Percentiles rank a stretch among this genome's conserved stretches.
These are phyloP conservation scores for Eucalyptus victrix DNA, from an alignment of 345 rosid species.

Conservation along the genomic window DNA sequence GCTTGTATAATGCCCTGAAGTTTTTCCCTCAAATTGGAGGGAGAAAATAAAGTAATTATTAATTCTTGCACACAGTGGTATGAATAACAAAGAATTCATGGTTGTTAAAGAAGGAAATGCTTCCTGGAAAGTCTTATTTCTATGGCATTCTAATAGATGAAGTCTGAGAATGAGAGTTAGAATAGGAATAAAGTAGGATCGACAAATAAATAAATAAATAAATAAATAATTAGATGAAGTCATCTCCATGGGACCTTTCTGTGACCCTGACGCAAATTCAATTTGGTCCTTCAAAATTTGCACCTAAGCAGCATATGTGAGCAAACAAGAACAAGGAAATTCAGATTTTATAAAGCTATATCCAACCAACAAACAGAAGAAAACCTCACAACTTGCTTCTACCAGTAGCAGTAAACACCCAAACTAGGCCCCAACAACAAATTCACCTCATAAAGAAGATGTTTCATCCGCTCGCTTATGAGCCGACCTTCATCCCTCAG, in stretches of 20 bases:
- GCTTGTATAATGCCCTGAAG: neutral
- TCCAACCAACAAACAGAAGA: neutral
- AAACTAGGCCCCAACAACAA: neutral
- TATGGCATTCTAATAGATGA: neutral
- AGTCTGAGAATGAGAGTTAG: neutral
- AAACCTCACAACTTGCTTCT: neutral
- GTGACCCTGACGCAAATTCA: neutral
- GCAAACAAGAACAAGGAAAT: neutral
- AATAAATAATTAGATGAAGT: neutral
- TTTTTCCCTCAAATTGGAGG: neutral
- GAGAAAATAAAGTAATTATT: neutral
- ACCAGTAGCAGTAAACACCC: neutral
- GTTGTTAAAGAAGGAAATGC: neutral
- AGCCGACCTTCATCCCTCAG: slow-evolving; percentile 80
- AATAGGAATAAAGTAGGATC: accelerated
- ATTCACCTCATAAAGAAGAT: slow-evolving; percentile 79
- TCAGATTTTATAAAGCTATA: neutral
- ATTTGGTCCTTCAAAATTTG: neutral
- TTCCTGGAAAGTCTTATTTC: neutral
- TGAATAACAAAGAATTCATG: neutral
- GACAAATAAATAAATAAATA: accelerated
- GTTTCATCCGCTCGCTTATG: slow-evolving; percentile 90
- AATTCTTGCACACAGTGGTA: neutral
- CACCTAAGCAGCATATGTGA: neutral
- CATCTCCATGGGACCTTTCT: neutral